Conservation (phyloP, 805 yeast genomes). For the Lachancea fermentati region DNA sequence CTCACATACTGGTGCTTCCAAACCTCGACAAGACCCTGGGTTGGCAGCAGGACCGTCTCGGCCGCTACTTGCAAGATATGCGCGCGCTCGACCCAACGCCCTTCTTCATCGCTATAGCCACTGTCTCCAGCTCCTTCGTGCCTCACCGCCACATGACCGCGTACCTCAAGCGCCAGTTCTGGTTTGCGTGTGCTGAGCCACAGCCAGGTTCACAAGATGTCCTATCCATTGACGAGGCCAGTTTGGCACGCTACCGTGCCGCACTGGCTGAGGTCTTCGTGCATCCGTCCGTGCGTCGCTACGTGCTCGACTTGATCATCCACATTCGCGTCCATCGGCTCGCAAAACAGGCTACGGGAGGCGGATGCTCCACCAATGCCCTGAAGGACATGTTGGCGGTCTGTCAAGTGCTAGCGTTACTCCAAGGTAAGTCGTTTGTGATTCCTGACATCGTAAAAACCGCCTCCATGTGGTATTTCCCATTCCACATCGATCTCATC, state of each 20-base stretch:
- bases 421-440: conserved; percentile 36
- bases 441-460: conserved; percentile 48
- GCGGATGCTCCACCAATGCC: conserved; percentile 48
- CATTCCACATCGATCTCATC: conserved; percentile 47
- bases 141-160: conserved; percentile 8
- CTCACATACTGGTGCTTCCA: conserved; percentile 4
- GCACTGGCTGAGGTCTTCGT: conserved; percentile 28
- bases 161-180: conserved; percentile 38
- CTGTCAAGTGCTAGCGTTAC: conserved; percentile 38
- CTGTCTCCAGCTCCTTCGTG: conserved; percentile 5
- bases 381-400: conserved; percentile 39
- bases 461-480: conserved; percentile 45
- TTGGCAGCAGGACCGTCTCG: conserved; percentile 5
- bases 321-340: conserved; percentile 53
- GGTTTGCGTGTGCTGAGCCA: conserved; percentile 25
- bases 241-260: not conserved
- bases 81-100: conserved; percentile 1
- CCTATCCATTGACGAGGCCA: not conserved
- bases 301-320: conserved; percentile 53
- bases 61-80: conserved; percentile 5
- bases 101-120: conserved; percentile 6
- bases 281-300: conserved; percentile 44
- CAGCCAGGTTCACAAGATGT: conserved; percentile 9
- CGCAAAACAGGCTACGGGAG: conserved; percentile 34
- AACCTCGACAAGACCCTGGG: conserved; percentile 5